phyloP scores from a whole-genome alignment of 495 filamentous ascomycete genomes.

The Aspergillus bridgeri region DNA sequence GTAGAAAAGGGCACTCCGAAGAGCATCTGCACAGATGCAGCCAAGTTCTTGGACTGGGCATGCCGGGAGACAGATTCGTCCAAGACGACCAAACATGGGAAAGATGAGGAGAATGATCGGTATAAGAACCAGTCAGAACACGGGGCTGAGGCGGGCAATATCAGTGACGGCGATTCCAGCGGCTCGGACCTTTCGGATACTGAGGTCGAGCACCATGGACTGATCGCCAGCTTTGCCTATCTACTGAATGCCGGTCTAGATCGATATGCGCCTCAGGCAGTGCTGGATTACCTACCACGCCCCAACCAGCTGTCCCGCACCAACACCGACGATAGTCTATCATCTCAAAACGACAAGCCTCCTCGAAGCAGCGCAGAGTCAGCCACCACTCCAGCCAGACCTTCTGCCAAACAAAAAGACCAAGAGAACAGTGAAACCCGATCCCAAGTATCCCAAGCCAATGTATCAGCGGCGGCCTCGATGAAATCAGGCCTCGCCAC shows the following conservation, averaged over 20 bases:
- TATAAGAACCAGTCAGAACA: slow-evolving; percentile 16
- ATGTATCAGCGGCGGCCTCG: slow-evolving; percentile 18
- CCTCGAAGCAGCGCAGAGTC: neutral
- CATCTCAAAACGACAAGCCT: neutral
- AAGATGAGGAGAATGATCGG: slow-evolving; percentile 3
- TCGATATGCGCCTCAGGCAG: slow-evolving; percentile 45
- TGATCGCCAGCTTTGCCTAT: slow-evolving; percentile 45
- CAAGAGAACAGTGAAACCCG: slow-evolving; percentile 31
- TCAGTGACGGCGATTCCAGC: slow-evolving; percentile 13
- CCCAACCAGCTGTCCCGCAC: slow-evolving; percentile 33
- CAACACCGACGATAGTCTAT: neutral
- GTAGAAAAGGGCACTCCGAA: slow-evolving; percentile 87
- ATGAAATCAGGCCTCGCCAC: slow-evolving; percentile 21
- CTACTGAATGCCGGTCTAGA: slow-evolving; percentile 39
- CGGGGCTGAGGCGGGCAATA: slow-evolving; percentile 6
- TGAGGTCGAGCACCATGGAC: slow-evolving; percentile 34
- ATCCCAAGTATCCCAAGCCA: slow-evolving; percentile 15
- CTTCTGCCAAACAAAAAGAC: slow-evolving; percentile 5
- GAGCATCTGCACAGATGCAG: slow-evolving; percentile 77
- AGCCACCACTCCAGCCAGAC: neutral
- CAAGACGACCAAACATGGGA: slow-evolving; percentile 33
- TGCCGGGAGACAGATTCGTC: slow-evolving; percentile 45
- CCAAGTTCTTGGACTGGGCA: slow-evolving; percentile 85
- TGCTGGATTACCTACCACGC: slow-evolving; percentile 46
- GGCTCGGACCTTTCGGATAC: slow-evolving; percentile 18